Conservation (phyloP, 108 stramenopile species). For the Pseudonitzschia multiseries region DNA sequence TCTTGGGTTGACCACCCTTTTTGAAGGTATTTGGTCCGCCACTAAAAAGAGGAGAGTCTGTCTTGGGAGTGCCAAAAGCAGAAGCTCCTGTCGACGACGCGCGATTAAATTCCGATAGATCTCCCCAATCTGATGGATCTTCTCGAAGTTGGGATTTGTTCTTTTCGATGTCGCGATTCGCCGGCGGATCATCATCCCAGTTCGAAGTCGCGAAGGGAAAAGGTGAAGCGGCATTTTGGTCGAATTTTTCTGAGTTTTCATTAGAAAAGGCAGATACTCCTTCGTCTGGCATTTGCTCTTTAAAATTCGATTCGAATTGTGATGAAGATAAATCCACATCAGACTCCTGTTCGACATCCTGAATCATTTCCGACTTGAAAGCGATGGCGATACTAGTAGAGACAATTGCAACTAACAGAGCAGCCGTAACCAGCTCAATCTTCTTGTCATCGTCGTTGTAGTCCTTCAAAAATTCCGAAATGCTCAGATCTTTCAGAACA, state of each 20-base stretch:
- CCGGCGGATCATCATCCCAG: neutral
- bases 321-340: neutral
- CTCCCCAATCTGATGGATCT: no score
- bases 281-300: neutral
- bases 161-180: neutral
- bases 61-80: no score
- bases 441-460: constrained; percentile 6
- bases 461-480: neutral
- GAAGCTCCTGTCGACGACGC: no score
- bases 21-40: no score
- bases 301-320: neutral
- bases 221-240: neutral
- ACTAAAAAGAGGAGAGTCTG: no score
- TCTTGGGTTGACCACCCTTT: no score
- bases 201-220: constrained; percentile 3
- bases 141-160: neutral
- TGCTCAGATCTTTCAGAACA: neutral
- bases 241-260: neutral
- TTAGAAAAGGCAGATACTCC: neutral
- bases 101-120: no score
- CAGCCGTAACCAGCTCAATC: neutral
- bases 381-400: neutral
- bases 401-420: neutral
- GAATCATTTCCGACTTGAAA: neutral
- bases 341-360: neutral